Conservation (phyloP, 345 rosid genomes). For the Raphanus sativus region DNA sequence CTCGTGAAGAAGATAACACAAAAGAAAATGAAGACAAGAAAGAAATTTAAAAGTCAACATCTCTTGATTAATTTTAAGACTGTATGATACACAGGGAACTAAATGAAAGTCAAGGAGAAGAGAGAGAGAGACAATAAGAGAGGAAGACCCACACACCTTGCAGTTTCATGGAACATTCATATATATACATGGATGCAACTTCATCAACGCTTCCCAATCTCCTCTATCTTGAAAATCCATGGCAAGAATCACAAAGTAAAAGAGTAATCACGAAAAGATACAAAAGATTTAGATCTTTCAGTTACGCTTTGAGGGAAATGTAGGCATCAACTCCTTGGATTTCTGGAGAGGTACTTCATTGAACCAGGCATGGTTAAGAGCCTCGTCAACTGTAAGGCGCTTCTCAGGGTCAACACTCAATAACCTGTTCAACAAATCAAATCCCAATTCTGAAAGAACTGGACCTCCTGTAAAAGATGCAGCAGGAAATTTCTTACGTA, state of each 20-base stretch:
- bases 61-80: neutral
- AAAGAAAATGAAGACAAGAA: conserved; percentile 22
- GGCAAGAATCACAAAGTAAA: conserved; percentile 17
- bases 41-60: conserved; percentile 5
- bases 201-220: neutral
- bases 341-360: conserved; percentile 69
- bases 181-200: conserved; percentile 23
- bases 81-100: conserved; percentile 3
- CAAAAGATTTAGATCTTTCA: conserved; percentile 28
- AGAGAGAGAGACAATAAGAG: conserved; percentile 1
- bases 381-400: conserved; percentile 79
- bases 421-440: conserved; percentile 71
- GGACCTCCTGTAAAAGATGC: conserved; percentile 68
- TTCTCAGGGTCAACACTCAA: conserved; percentile 66
- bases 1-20: conserved; percentile 39
- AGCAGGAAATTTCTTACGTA: conserved; percentile 82
- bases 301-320: conserved; percentile 49
- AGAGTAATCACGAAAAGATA: neutral
- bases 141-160: conserved; percentile 33
- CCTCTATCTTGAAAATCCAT: conserved; percentile 12
- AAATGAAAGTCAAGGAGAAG: neutral
- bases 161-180: conserved; percentile 23
- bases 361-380: conserved; percentile 84
- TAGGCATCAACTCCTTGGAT: conserved; percentile 74
- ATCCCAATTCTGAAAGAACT: conserved; percentile 75